Evolutionary conservation across 768 basidiomycete species (phyloP), one percentile per base, ranked within the genome.

Genomic region (Mycena pura): DNA sequence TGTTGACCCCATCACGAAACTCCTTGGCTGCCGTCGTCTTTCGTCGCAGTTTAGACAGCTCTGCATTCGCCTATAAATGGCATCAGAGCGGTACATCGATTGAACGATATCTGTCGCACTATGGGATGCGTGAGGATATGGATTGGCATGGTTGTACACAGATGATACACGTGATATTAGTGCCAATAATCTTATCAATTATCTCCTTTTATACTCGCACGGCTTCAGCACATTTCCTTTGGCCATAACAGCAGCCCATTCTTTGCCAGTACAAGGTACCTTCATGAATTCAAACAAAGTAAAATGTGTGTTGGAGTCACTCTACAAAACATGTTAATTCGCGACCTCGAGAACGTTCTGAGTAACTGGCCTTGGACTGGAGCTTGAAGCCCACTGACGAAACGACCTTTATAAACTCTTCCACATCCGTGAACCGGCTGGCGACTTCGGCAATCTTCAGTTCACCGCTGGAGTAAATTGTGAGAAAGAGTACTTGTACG

Each of bases 141-240:
- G 58, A 87, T 64, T 44, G 63, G 25, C 61, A 64, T 43, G 6
- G 49, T 43, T 27, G 39, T n/a, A n/a, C n/a, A n/a, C 39, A 21
- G 28, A 27, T 36, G 32, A 13, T 21, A 24, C 52, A 51, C 60
- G 52, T 44, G 53, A n/a, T 19, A 41, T 53, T 32, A 17, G n/a
- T n/a, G n/a, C n/a, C 5, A 17, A 3, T 17, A 41, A 51, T 60
- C 57, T 56, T 29, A 66, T 64, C 43, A 49, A 29, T 53, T 61
- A 96, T 70, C 95, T 82, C 67, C 91, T 82, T 73, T 96, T 97
- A 73, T 97, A 97, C 77, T 96, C 92, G 74, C 95, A 97, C 32
- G 95, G 88, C 73, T 93, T 93, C 58, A 97, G 78, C 34, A 92
- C 68, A 55, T 73, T 69, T 15, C 86, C 84, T 67, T 80, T 83